Conservation (phyloP, 73 alveolate species). For the Paramecium bursaria region DNA sequence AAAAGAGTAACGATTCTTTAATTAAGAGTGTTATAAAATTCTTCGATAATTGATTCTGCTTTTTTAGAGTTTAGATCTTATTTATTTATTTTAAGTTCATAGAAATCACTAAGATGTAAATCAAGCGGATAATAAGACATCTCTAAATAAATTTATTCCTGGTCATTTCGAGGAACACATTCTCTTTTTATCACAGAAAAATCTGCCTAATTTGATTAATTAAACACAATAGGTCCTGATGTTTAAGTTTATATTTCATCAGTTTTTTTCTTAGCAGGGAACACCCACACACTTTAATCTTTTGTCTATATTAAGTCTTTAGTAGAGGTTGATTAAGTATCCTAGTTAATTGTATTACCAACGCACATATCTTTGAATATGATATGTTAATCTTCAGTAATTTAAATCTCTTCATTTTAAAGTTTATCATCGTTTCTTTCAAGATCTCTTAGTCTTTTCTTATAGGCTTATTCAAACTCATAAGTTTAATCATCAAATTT, state of each 20-base stretch:
- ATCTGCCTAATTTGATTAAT: slow-evolving; percentile 23
- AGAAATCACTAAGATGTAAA: slow-evolving; percentile 5
- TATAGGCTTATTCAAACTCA: slow-evolving; percentile 41
- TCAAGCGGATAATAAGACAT: slow-evolving; percentile 27
- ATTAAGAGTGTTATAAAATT: neutral
- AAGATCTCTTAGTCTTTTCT: neutral
- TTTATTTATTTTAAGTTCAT: slow-evolving; percentile 13
- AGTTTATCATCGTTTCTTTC: slow-evolving; percentile 41
- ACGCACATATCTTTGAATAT: slow-evolving; percentile 42
- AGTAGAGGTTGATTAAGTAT: neutral
- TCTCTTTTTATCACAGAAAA: slow-evolving; percentile 45
- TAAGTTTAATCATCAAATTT: slow-evolving; percentile 29
- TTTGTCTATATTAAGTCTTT: neutral
- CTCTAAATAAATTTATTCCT: slow-evolving; percentile 44
- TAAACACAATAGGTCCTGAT: neutral
- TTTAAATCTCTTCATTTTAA: neutral
- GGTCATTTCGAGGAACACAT: slow-evolving; percentile 31
- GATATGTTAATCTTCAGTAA: slow-evolving; percentile 15
- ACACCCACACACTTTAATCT: neutral
- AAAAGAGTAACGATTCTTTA: neutral
- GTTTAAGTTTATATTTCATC: slow-evolving; percentile 4
- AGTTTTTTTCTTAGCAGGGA: neutral
- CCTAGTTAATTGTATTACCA: neutral
- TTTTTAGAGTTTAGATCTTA: neutral
- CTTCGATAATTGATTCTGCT: neutral